Base-by-base conservation (phyloP, 768 basidiomycete genomes). In the Trametes elegans region DNA sequence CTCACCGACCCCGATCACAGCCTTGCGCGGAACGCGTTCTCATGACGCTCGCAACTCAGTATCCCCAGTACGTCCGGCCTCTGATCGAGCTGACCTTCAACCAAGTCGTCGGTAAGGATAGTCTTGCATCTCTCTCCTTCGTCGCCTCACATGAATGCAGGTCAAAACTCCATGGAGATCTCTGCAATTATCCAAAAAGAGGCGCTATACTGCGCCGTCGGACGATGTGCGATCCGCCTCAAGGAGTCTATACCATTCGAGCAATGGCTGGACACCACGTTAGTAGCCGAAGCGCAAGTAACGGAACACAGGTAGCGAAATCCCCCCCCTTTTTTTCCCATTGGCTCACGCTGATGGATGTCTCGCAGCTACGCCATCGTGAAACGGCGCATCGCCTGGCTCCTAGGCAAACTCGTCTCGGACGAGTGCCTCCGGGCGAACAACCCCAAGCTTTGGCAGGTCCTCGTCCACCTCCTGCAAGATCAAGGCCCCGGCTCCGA, bases 381-480 rank as follows among this genome's bases (percentile, higher is more conserved):
- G 57, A 96, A 98, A 69, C 83, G 93, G n/a, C 82, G 95, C 28
- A 88, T 98, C 60, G 93, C 95, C 1, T 97, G 94, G 93, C 74
- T 98, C 4, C 80, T 98, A 41, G 94, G 95, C 23, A 88, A 86
- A 76, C 93, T 92, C 89, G 78, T 93, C 29, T 75, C 82, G 13
- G 88, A 93, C 42, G 78, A 80, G 53, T 84, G 83, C 58, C 70
- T 79, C 18, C 73, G 79, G 13, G 76, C 83, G 1, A 81, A 81
- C 41, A 82, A 87, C 56, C 73, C 81, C 2, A 71, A 77, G 49
- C 73, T 94, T 26, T 98, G 93, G 92, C 80, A 90, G 58, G 78
- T 93, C 27, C 76, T 98, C 0, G 74, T 88, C 7, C 84, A 90
- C 65, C 79, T 98, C 21, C 68, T 98, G 44, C 76, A 78, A 56